Percentiles rank a stretch among this genome's conserved stretches.
Conservation (phyloP, 495 filamentous ascomycete genomes). For the Penicillium antarcticum region DNA sequence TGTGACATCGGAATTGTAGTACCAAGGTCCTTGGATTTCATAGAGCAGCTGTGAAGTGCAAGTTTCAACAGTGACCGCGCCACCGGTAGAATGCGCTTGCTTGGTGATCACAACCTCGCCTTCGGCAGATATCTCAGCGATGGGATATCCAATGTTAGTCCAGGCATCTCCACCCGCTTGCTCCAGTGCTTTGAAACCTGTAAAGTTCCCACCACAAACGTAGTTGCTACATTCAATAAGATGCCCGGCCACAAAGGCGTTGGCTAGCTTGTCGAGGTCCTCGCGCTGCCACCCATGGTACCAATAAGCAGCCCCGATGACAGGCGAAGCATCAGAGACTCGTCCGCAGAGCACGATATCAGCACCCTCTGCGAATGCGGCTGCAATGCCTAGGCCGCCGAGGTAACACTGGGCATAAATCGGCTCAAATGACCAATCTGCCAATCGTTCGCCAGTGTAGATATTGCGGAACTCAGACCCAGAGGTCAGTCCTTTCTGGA, state of each 20-base stretch:
- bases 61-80: slow-evolving; percentile 46
- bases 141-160: slow-evolving; percentile 53
- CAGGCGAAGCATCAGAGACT: slow-evolving; percentile 52
- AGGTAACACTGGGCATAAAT: slow-evolving; percentile 55
- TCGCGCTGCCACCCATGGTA: slow-evolving; percentile 44
- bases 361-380: slow-evolving; percentile 47
- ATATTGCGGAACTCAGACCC: slow-evolving; percentile 47
- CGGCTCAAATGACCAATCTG: slow-evolving; percentile 50
- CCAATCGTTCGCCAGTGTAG: slow-evolving; percentile 46
- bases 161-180: slow-evolving; percentile 28
- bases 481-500: slow-evolving; percentile 34
- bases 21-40: slow-evolving; percentile 58
- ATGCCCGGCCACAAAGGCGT: slow-evolving; percentile 52
- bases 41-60: slow-evolving; percentile 55
- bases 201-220: slow-evolving; percentile 55
- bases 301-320: slow-evolving; percentile 50
- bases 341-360: slow-evolving; percentile 59
- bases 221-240: slow-evolving; percentile 56
- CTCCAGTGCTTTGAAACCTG: slow-evolving; percentile 50
- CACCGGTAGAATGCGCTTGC: slow-evolving; percentile 32
- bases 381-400: slow-evolving; percentile 48
- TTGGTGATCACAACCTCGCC: slow-evolving; percentile 48
- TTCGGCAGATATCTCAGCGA: slow-evolving; percentile 52
- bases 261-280: slow-evolving; percentile 47
- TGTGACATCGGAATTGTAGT: slow-evolving; percentile 56